These are phyloP conservation scores for Biscutella laevigata DNA, from an alignment of 441 rosid genomes.

Conservation along the genomic window DNA sequence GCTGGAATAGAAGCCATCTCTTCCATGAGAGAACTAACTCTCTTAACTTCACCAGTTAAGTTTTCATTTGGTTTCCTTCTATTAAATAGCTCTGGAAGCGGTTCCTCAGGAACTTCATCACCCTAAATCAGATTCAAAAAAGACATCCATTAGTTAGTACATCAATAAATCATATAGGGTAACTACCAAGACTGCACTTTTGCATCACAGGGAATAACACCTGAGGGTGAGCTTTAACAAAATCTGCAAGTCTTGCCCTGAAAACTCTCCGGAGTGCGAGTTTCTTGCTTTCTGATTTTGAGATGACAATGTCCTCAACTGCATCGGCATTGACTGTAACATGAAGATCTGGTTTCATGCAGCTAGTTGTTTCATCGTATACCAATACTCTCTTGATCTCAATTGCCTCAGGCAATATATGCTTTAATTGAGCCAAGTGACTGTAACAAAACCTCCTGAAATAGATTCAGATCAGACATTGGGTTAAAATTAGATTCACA, in stretches of 20 bases:
- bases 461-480: slow-evolving; percentile 2
- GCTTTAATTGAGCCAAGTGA: slow-evolving; percentile 69
- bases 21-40: slow-evolving; percentile 7
- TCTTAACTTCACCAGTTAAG: slow-evolving; percentile 4
- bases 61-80: slow-evolving; percentile 16
- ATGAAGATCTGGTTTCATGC: slow-evolving; percentile 77
- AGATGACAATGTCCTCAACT: slow-evolving; percentile 27
- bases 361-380: slow-evolving; percentile 57
- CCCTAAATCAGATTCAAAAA: slow-evolving; percentile 35
- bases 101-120: slow-evolving; percentile 65
- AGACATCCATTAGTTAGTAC: background rate
- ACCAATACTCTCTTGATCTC: slow-evolving; percentile 47
- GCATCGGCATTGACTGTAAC: slow-evolving; percentile 47
- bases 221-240: slow-evolving; percentile 54
- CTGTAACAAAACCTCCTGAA: slow-evolving; percentile 65
- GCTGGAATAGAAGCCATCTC: slow-evolving; percentile 22
- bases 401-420: slow-evolving; percentile 63
- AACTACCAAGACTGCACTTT: background rate
- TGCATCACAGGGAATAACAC: slow-evolving; percentile 22
- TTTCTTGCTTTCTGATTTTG: slow-evolving; percentile 34
- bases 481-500: background rate
- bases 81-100: slow-evolving; percentile 63
- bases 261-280: slow-evolving; percentile 47
- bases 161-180: background rate
- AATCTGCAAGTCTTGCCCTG: slow-evolving; percentile 43